phyloP scores from a whole-genome alignment of 2,329 filamentous ascomycete species.

The Calonectria pseudoreteaudii region DNA sequence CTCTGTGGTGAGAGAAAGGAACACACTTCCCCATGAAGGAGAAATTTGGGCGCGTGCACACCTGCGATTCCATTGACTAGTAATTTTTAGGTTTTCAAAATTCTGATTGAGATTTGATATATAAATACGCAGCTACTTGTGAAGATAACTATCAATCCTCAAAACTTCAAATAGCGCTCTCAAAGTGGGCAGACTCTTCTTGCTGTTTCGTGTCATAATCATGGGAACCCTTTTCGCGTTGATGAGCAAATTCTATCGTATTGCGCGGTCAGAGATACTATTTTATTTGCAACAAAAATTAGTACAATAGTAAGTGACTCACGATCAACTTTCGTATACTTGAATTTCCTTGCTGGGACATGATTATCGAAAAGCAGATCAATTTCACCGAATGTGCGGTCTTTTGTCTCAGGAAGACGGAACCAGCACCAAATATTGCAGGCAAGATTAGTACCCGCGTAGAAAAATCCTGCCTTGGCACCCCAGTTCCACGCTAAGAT shows the following conservation, averaged over 20 bases:
- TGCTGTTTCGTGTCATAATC: background rate
- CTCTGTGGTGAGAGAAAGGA: no score
- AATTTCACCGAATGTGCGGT: conserved; percentile 44
- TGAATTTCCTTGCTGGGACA: conserved; percentile 41
- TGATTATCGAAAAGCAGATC: conserved; percentile 42
- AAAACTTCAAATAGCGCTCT: background rate
- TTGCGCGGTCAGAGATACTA: background rate
- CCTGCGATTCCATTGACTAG: background rate
- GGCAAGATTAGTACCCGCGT: conserved; percentile 46
- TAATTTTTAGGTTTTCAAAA: no score
- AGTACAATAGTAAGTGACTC: background rate
- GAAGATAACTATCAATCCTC: background rate
- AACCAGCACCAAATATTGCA: conserved; percentile 52
- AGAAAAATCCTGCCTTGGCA: conserved; percentile 53
- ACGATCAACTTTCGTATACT: conserved; percentile 44
- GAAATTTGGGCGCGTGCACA: background rate
- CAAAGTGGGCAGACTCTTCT: background rate
- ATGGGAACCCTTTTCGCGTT: background rate
- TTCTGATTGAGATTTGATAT: background rate
- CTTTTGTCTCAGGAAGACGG: conserved; percentile 45
- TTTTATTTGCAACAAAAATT: no score
- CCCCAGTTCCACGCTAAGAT: conserved; percentile 46
- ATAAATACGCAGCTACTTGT: background rate
- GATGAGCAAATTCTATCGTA: conserved; percentile 22
- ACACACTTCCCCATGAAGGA: no score